phyloP scores from a whole-genome alignment of 2,329 filamentous ascomycete species.

The Stachybotrys chartarum region DNA sequence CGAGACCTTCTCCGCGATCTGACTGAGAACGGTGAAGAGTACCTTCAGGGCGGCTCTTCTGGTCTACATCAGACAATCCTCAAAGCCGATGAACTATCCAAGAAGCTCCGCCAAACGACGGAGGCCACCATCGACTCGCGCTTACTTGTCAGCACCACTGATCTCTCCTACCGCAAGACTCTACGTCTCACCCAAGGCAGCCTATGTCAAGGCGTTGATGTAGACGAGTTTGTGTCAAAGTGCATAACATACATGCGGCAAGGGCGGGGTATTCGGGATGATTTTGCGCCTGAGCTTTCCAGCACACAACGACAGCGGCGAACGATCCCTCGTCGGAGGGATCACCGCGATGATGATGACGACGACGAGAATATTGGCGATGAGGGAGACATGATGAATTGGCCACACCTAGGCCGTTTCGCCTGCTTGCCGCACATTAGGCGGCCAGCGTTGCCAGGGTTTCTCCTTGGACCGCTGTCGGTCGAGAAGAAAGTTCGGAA shows the following conservation, averaged over 20 bases:
- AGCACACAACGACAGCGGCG: conserved; percentile 41
- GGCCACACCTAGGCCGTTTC: conserved; percentile 73
- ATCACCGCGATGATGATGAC: conserved; percentile 29
- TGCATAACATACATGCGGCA: conserved; percentile 81
- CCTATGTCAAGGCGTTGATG: conserved; percentile 67
- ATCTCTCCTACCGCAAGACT: conserved; percentile 73
- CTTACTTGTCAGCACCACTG: conserved; percentile 73
- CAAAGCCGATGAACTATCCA: conserved; percentile 57
- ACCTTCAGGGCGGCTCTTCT: conserved; percentile 56
- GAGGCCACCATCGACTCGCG: conserved; percentile 88
- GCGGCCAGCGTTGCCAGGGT: conserved; percentile 72
- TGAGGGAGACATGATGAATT: conserved; percentile 73
- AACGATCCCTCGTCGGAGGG: conserved; percentile 12
- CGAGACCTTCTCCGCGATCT: conserved; percentile 56
- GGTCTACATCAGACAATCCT: conserved; percentile 60
- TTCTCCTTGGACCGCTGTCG: conserved; percentile 81
- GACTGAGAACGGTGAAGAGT: conserved; percentile 67
- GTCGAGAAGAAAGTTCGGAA: conserved; percentile 78
- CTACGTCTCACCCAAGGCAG: conserved; percentile 68
- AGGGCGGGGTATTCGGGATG: conserved; percentile 48
- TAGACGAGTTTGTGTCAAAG: conserved; percentile 88
- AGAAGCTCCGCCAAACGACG: conserved; percentile 73
- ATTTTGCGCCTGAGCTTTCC: conserved; percentile 42
- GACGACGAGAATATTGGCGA: conserved; percentile 56
- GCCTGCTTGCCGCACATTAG: conserved; percentile 67